A percentile compares a stretch with the other conserved stretches of the same genome.
Evolutionary conservation across 257 asterid genomes (phyloP).

Genomic region (Pogostemon cablin): DNA sequence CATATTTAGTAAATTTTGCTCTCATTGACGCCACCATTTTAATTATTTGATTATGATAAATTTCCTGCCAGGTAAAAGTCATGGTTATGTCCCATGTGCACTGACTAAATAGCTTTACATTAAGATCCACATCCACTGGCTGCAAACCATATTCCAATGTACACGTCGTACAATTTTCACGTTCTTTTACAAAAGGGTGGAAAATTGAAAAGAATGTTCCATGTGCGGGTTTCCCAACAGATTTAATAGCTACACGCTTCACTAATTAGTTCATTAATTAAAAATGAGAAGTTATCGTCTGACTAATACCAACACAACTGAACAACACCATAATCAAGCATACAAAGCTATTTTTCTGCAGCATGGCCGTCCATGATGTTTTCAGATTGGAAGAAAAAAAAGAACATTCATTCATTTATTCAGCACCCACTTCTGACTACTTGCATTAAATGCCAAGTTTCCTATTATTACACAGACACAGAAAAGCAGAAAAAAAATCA

Average conservation of each 20-base stretch:
- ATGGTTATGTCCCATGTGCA: background rate
- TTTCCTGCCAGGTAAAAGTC: background rate
- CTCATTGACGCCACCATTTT: too few relatives aligned
- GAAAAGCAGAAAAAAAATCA: conserved; percentile 9
- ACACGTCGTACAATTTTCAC: background rate
- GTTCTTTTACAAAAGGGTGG: background rate
- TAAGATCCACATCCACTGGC: background rate
- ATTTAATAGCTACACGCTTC: background rate
- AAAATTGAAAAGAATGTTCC: background rate
- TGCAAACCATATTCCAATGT: background rate
- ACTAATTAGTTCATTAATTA: background rate
- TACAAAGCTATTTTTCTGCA: background rate
- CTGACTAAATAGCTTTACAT: background rate
- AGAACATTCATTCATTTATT: background rate
- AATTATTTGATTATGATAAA: background rate
- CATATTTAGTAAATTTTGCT: background rate
- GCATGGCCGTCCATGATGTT: background rate
- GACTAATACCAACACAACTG: background rate
- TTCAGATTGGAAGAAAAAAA: background rate
- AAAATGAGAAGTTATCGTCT: background rate
- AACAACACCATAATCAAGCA: conserved; percentile 1
- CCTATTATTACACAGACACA: background rate
- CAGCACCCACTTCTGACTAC: conserved; percentile 14
- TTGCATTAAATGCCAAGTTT: conserved; percentile 8
- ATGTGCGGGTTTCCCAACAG: background rate